phyloP scores from a whole-genome alignment of 805 yeast species.

The Metschnikowia henanensis region DNA sequence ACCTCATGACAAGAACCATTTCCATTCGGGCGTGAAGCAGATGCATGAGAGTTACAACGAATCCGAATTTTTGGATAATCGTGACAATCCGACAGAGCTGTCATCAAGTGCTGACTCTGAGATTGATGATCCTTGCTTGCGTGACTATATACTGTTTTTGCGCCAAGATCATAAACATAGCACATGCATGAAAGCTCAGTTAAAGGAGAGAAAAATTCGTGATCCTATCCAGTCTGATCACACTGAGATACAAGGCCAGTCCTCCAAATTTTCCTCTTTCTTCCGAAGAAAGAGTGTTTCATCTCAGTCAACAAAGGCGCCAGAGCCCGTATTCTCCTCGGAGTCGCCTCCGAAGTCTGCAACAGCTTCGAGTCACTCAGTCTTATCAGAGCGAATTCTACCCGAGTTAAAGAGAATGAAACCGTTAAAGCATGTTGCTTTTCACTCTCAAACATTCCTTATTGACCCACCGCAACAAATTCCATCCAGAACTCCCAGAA shows the following conservation, averaged over 20 bases:
- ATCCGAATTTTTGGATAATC: neutral
- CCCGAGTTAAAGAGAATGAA: constrained; percentile 33
- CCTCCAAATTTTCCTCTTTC: constrained; percentile 27
- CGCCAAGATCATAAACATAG: constrained; percentile 20
- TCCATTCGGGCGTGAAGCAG: neutral
- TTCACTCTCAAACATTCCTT: constrained; percentile 41
- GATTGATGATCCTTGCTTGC: constrained; percentile 32
- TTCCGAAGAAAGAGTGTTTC: constrained; percentile 27
- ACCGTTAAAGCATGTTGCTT: constrained; percentile 43
- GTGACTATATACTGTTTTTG: constrained; percentile 38
- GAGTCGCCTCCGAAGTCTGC: neutral
- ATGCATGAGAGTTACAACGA: neutral
- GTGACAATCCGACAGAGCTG: neutral
- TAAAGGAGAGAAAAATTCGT: neutral
- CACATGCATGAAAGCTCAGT: constrained; percentile 6
- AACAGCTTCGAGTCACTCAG: neutral
- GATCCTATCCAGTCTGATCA: neutral
- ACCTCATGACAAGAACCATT: neutral
- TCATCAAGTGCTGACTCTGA: neutral
- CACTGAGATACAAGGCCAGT: constrained; percentile 1
- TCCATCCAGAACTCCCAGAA: constrained; percentile 80
- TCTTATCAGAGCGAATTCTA: constrained; percentile 5
- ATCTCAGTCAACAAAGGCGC: constrained; percentile 2
- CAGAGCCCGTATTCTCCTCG: neutral
- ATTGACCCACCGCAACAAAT: constrained; percentile 80